These are phyloP conservation scores for Vitis hybrid DNA, from an alignment of 177 flowering plant species.

Conservation along the genomic window DNA sequence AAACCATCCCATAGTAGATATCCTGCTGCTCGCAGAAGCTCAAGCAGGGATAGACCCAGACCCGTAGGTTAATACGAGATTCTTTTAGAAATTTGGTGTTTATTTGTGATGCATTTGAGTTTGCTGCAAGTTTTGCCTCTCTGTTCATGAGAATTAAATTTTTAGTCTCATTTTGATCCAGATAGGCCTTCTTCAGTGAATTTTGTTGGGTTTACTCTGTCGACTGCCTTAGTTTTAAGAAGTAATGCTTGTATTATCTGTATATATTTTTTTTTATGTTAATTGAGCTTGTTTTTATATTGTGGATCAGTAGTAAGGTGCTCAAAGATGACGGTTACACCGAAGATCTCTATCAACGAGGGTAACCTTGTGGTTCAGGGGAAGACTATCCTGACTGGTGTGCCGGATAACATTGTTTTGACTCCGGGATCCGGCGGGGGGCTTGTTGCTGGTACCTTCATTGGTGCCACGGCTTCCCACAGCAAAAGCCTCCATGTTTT, in stretches of 20 bases:
- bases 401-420: constrained; percentile 78
- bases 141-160: background rate
- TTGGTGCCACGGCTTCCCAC: constrained; percentile 64
- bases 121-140: background rate
- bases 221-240: background rate
- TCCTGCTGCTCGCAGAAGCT: too few species aligned
- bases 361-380: constrained; percentile 85
- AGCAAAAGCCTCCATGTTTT: constrained; percentile 76
- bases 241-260: background rate
- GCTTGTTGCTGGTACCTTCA: constrained; percentile 58
- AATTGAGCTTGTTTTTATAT: background rate
- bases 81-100: background rate
- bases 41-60: background rate
- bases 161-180: too few species aligned
- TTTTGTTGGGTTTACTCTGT: background rate
- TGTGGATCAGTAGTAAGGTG: constrained; percentile 10
- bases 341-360: constrained; percentile 58
- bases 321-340: constrained; percentile 71
- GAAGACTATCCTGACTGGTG: constrained; percentile 69
- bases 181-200: background rate
- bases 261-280: background rate
- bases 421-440: constrained; percentile 65
- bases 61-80: constrained; percentile 6
- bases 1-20: too few species aligned
- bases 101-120: background rate